These are phyloP conservation scores for Oldenlandia corymbosa DNA, from an alignment of 257 asterid genomes.

Conservation along the genomic window DNA sequence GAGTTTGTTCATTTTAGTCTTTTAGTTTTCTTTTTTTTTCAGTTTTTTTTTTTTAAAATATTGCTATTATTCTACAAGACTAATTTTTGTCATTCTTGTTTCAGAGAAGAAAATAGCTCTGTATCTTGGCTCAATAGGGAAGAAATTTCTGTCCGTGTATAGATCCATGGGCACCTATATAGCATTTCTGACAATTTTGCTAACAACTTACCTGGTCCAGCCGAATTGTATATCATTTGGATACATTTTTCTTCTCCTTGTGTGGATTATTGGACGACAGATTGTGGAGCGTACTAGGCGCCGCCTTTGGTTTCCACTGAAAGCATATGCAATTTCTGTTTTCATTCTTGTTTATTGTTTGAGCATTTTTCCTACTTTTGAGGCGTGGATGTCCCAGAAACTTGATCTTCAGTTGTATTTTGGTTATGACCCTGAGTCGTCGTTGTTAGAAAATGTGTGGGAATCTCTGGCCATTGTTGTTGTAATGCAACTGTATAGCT, in stretches of 20 bases:
- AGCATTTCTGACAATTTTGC: slow-evolving; percentile 83
- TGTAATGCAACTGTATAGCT: slow-evolving; percentile 98
- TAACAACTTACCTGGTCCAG: slow-evolving; percentile 76
- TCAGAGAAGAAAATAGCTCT: slow-evolving; percentile 87
- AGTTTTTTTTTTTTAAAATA: too few species aligned
- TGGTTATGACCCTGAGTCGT: slow-evolving; percentile 69
- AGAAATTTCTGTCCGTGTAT: slow-evolving; percentile 70
- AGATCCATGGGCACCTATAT: slow-evolving; percentile 93
- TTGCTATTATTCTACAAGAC: slow-evolving; percentile 5
- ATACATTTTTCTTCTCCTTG: slow-evolving; percentile 81
- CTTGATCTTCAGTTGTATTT: slow-evolving; percentile 54
- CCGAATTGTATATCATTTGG: slow-evolving; percentile 90
- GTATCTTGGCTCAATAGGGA: slow-evolving; percentile 85
- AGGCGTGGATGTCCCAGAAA: slow-evolving; percentile 70
- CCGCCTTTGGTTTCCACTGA: slow-evolving; percentile 94
- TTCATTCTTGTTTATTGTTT: slow-evolving; percentile 64
- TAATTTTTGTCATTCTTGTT: slow-evolving; percentile 29
- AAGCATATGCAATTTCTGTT: slow-evolving; percentile 68
- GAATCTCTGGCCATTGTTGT: slow-evolving; percentile 83
- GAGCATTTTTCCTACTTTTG: slow-evolving; percentile 77
- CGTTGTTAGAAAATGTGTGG: slow-evolving; percentile 72
- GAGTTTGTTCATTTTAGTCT: neutral
- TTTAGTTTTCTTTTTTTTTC: neutral
- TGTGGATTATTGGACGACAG: slow-evolving; percentile 96
- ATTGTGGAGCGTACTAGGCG: slow-evolving; percentile 75